phyloP scores from a whole-genome alignment of 1,139 yeast genomes.

The Candida sp. region DNA sequence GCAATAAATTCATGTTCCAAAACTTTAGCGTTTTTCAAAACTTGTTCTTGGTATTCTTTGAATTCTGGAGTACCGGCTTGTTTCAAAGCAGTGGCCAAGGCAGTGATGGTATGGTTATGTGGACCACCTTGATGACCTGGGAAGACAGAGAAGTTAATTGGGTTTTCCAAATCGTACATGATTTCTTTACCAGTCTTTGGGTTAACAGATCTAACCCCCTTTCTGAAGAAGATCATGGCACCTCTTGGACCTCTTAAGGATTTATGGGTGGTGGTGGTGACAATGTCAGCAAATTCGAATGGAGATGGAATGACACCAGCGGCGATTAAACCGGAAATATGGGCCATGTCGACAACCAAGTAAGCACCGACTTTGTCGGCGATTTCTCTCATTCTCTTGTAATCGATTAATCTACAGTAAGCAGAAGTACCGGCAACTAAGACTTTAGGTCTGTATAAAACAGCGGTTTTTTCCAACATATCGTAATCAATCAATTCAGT shows the following conservation, averaged over 20 bases:
- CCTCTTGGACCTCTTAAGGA: conserved; percentile 99
- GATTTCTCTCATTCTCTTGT: conserved; percentile 92
- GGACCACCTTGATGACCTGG: conserved; percentile 99
- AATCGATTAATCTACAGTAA: conserved; percentile 92
- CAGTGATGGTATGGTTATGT: conserved; percentile 97
- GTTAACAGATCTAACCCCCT: conserved; percentile 87
- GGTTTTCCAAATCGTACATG: conserved; percentile 86
- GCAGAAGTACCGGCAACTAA: conserved; percentile 98
- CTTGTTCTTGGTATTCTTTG: conserved; percentile 86
- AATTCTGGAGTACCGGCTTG: conserved; percentile 94
- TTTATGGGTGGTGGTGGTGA: conserved; percentile 97
- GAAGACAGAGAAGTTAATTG: conserved; percentile 97
- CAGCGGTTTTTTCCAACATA: conserved; percentile 85
- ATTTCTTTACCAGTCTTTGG: conserved; percentile 91
- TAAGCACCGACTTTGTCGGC: conserved; percentile 98
- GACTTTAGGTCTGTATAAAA: conserved; percentile 90
- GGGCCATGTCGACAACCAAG: conserved; percentile 97
- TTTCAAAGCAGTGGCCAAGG: conserved; percentile 93
- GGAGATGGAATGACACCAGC: conserved; percentile 98
- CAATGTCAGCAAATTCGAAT: conserved; percentile 94
- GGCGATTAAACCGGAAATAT: conserved; percentile 92
- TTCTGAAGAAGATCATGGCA: conserved; percentile 97
- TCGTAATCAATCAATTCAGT: conserved; percentile 97
- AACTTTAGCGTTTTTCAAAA: conserved; percentile 83
- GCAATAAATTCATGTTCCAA: conserved; percentile 71